A percentile compares a stretch with the other conserved stretches of the same genome.
Conservation (phyloP, 192 early-diverging fungal species). For the Coemansia guatemalensis region DNA sequence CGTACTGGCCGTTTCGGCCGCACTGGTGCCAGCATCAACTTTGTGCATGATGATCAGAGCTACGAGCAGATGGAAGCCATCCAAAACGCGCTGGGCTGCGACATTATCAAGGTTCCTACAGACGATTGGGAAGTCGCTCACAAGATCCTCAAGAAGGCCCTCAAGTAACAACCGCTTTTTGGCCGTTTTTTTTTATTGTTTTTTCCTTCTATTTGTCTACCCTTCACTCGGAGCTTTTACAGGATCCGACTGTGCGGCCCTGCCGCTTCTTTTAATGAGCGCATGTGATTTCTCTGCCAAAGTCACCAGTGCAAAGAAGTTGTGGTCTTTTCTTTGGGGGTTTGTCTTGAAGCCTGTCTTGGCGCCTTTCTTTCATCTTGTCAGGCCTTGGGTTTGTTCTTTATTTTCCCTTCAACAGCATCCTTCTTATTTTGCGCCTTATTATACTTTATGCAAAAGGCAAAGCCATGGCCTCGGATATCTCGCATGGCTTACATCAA, state of each 20-base stretch:
- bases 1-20: constrained; percentile 97
- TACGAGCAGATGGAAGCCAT: constrained; percentile 82
- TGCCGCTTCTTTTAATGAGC: no score
- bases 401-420: background rate
- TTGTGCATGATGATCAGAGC: constrained; percentile 78
- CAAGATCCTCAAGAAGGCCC: constrained; percentile 80
- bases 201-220: background rate
- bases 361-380: background rate
- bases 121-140: constrained; percentile 83
- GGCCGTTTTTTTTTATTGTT: background rate
- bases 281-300: no score
- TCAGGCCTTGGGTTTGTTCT: background rate
- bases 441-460: no score
- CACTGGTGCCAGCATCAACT: constrained; percentile 91
- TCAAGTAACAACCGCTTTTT: constrained; percentile 33
- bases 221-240: background rate
- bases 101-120: constrained; percentile 79
- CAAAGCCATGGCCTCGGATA: no score
- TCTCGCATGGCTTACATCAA: no score
- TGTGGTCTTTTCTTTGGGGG: no score
- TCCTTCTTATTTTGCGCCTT: no score
- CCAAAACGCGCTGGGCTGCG: constrained; percentile 73
- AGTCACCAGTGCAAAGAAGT: no score
- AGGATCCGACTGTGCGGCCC: no score
- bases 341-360: no score